Percentiles rank a stretch among this genome's conserved stretches.
Conservation (phyloP, 306 rosid genomes). For the Neltuma alba region DNA sequence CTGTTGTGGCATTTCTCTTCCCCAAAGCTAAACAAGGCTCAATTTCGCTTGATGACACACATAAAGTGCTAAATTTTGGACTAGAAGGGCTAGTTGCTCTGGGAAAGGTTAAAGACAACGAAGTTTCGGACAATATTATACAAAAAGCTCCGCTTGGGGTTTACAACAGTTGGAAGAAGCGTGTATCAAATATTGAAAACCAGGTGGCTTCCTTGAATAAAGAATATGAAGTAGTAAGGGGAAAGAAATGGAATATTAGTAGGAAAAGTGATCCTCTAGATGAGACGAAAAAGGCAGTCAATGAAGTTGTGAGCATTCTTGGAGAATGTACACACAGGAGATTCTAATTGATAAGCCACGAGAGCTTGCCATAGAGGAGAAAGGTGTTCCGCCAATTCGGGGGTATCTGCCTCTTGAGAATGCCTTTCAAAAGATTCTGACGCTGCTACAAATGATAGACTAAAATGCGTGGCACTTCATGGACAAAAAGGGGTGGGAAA, state of each 20-base stretch:
- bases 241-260: neutral
- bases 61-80: neutral
- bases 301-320: no score
- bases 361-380: neutral
- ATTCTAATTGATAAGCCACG: neutral
- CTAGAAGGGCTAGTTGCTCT: neutral
- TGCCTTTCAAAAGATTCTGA: no score
- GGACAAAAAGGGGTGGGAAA: constrained; percentile 13
- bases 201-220: no score
- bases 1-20: no score
- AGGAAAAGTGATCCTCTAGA: no score
- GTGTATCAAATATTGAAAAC: neutral
- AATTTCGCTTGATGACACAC: neutral
- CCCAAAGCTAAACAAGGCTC: no score
- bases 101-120: neutral
- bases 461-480: neutral
- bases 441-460: no score
- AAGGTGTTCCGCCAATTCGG: neutral
- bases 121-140: neutral
- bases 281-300: no score
- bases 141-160: no score
- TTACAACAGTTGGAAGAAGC: neutral
- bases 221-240: no score
- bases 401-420: neutral
- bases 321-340: neutral